Base-by-base conservation (phyloP, 2,329 filamentous ascomycete species). In the Exophiala lecanii-corni region DNA sequence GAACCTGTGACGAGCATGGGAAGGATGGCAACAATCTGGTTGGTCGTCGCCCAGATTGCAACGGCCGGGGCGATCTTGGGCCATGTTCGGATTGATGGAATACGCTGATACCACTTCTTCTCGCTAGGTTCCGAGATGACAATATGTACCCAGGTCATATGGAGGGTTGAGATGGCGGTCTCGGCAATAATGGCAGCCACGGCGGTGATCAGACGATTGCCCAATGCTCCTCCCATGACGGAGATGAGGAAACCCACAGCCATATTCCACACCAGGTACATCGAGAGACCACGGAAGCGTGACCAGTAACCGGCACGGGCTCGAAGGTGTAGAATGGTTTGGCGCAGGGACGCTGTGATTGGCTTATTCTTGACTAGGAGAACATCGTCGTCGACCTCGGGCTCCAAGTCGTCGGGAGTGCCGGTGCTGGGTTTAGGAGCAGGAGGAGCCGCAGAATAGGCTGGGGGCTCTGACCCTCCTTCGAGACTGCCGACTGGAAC, bases 131-230 rank as follows among this genome's bases (percentile, higher is more conserved):
- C 72, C 2, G 86, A 82, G 59, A 96, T 89, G 61, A 94, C 79
- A 57, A 86, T 82, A 63, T 95, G 88, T 3, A 89, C 86, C 88
- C 89, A 95, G 40, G 79, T 76, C 54, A 89, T 77, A 61, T 79
- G 76, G 46, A 91, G 64, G 57, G 84, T 84, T 26, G 83, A 76
- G 21, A 86, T 70, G 15, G 76, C 63, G 16, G 91, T 63, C 39
- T 76, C 72, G 18, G 78, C 71, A 31, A 84, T 44, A 37, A 82
- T 72, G 40, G 72, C 72, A 41, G 71, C 69, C 41, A 85, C 28
- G 18, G 68, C 60, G 57, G 66, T 51, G 51, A 67, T 59, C 41
- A 81, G 53, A 38, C 69, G 59, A 43, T 69, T 62, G 45, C 73
- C 65, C 15, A 77, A 59, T 28, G 69, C 52, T 23, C 59, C 56